Conservation (phyloP, 352 stramenopile genomes). For the Globisporangium apiculatum region DNA sequence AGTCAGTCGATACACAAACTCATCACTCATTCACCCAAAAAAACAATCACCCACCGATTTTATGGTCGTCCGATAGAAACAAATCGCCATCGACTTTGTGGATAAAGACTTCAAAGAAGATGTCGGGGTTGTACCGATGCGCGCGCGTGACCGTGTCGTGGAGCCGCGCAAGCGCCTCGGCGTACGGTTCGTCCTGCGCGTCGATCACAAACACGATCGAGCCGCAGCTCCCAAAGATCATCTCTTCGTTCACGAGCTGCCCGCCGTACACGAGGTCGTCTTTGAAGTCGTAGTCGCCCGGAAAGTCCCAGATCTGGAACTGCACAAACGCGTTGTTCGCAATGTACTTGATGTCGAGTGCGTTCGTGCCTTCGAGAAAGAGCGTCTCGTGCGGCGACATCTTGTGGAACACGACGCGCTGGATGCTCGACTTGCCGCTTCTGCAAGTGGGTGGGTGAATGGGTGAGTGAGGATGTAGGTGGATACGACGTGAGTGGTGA, state of each 20-base stretch:
- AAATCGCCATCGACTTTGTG: slow-evolving; percentile 99
- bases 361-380: slow-evolving; percentile 85
- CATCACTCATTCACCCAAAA: slow-evolving; percentile 11
- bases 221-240: slow-evolving; percentile 89
- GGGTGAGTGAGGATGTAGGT: not conserved
- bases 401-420: slow-evolving; percentile 99
- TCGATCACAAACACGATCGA: slow-evolving; percentile 98
- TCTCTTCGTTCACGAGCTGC: slow-evolving; percentile 87
- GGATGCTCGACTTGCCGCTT: slow-evolving; percentile 85
- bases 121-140: slow-evolving; percentile 91
- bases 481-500: not conserved
- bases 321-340: slow-evolving; percentile 97
- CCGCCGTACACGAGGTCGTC: slow-evolving; percentile 85
- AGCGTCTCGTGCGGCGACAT: slow-evolving; percentile 97
- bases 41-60: slow-evolving; percentile 76
- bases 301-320: slow-evolving; percentile 99
- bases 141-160: slow-evolving; percentile 85
- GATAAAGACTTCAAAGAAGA: slow-evolving; percentile 98
- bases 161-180: slow-evolving; percentile 79
- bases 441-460: slow-evolving; percentile 11
- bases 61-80: slow-evolving; percentile 97
- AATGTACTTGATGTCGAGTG: slow-evolving; percentile 93
- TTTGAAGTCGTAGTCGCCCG: slow-evolving; percentile 92
- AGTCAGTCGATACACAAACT: not conserved
- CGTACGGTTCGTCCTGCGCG: slow-evolving; percentile 92